Evolutionary conservation across 768 basidiomycete species (phyloP), one percentile per base, ranked within the genome.

Genomic region (Amanita pallidorosea): DNA sequence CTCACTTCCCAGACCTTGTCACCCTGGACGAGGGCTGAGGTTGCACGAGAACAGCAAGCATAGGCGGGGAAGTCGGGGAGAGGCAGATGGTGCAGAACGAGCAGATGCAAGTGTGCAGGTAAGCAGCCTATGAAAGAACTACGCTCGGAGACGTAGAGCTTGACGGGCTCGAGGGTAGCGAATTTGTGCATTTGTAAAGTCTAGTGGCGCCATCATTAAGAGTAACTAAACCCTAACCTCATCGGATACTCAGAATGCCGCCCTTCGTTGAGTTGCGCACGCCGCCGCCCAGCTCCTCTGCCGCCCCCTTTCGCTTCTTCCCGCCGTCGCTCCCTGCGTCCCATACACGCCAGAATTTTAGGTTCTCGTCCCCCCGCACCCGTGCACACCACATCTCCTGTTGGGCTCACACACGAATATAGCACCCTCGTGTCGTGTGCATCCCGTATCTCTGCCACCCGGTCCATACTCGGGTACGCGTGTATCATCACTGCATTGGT

Each of bases 261-360:
- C 73, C 70, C 53, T 65, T 69, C 0, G 77, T 79, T 25, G 74
- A 70, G 59, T 76, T 75, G 41, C 61, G 58, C 53, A 66, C 66
- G 17, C 69, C 69, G 15, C 69, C 67, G 35, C 68, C 68, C 27
- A 68, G 52, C 4, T 69, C 68, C 1, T 64, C 52, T 27, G 27
- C 27, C 2, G 64, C 66, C 60, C 56, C 64, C 59, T 69, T 74
- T 60, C 73, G 75, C 68, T 78, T 80, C 69, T 76, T 82, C 59
- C 61, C 57, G 20, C 61, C 64, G 45, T 67, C 67, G 55, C 67
- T 69, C 7, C 68, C 72, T 37, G 74, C 65, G 45, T 88, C 87
- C 88, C 88, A 89, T 35, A 90, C 75, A 53, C 81, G 79, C 93
- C 93, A 95, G 67, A 95, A 95, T 72, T 97, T 98, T 59, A 98